These are phyloP conservation scores for Talaromyces sp. DNA, from an alignment of 2,329 filamentous ascomycete genomes.

Conservation along the genomic window DNA sequence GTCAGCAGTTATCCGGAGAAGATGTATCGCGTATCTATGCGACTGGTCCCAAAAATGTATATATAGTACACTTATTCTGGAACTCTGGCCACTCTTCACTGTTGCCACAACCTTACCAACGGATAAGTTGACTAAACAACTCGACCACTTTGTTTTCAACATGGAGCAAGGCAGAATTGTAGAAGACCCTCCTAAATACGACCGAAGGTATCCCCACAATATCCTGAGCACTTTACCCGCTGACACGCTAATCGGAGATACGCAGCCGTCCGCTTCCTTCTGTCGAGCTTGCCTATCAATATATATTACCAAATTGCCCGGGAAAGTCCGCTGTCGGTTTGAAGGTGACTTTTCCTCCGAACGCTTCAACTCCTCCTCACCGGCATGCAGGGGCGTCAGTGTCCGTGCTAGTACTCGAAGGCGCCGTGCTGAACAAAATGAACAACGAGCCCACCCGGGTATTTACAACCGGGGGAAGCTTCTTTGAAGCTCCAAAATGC, in stretches of 20 bases:
- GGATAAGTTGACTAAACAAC: neutral
- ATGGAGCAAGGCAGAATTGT: conserved; percentile 13
- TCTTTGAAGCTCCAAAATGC: conserved; percentile 50
- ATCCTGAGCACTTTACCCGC: neutral
- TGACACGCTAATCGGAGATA: conserved; percentile 5
- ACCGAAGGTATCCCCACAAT: conserved; percentile 9
- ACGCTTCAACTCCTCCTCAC: conserved; percentile 47
- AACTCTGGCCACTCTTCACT: neutral
- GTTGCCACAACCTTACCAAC: neutral
- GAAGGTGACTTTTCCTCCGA: conserved; percentile 40
- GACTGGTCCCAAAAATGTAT: neutral
- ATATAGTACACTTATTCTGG: neutral
- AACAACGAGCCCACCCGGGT: conserved; percentile 47
- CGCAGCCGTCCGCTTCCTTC: conserved; percentile 32
- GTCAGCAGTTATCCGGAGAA: conserved; percentile 1
- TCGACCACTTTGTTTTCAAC: neutral
- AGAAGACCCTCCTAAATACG: conserved; percentile 11
- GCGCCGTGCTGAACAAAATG: conserved; percentile 50
- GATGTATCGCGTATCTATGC: neutral
- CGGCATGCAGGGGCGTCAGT: conserved; percentile 48
- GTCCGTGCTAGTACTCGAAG: conserved; percentile 41
- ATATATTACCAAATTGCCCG: conserved; percentile 42
- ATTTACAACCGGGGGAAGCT: conserved; percentile 40
- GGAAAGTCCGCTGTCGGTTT: conserved; percentile 44
- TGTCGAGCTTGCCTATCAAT: conserved; percentile 31